Base-by-base conservation (phyloP, 805 yeast species). In the Pichia scutulata region DNA sequence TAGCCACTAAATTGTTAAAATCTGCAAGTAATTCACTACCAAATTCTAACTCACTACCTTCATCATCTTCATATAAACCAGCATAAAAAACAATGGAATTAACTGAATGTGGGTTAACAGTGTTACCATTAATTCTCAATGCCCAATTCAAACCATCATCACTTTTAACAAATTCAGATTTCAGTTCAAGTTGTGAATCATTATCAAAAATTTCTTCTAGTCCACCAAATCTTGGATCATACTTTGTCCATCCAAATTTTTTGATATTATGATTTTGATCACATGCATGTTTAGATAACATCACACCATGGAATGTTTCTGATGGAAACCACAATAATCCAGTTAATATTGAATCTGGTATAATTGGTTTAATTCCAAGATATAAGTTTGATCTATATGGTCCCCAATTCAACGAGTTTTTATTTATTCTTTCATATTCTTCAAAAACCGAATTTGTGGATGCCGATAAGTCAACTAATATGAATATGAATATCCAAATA, bases 321-420 rank as follows among this genome's bases (percentile, higher is more conserved):
- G 78, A 75, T 60, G 82, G 82, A 69, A 80, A 87, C 98, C 98
- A 92, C 81, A 92, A 79, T 24, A 90, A 69, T 0, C 98, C 98
- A 14, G 88, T 70, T 51, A 84, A 61, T 47, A 93, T 72, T 2
- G 92, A 80, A 36, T 80, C 74, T 1, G 97, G 96, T 3, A 86
- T 60, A 44, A 92, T 72, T 3, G 98, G 96, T 43, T 90, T 74
- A 44, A 93, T 70, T 1, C 98, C 98, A 52, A 90, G 71, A 67
- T 90, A 93, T 41, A 88, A 72, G 50, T 88, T 86, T 9, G 97
- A 82, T 55, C 97, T 71, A 66, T 89, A 92, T 0, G 98, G 95
- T 1, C 96, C 98, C 99, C 99, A 92, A 30, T 80, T 64, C 25
- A 86, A 69, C 2, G 88, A 76, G 41, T 75, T 68, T 44, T 73